Base-by-base conservation (phyloP, 2,329 filamentous ascomycete species). In the Ceratocystis diversiconidia region DNA sequence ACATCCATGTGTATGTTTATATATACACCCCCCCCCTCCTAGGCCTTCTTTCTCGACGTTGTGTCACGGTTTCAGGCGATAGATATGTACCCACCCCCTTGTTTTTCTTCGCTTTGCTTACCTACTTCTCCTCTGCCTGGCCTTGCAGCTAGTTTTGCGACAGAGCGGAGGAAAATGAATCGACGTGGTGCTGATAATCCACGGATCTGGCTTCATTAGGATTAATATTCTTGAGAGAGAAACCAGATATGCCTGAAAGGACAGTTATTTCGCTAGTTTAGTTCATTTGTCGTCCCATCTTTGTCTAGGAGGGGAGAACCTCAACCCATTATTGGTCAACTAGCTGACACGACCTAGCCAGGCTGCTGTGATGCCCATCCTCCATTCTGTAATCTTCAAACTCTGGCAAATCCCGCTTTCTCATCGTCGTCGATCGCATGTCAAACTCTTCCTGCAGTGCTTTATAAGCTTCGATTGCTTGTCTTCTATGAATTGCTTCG, bases 11-110 rank as follows among this genome's bases (percentile, higher is more conserved):
- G 36, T 0, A 5, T 15, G 10, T 41, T 41, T 2, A 41, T 25
- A 50, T 25, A 50, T 5, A 12, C 48, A 50, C 48, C 8, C 48
- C 48, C 48, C 48, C 46, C 48, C n/a, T 25, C 52, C 52, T 7
- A 30, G 22, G 22, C 8, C 25, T 22, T 52, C 22, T 52, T 30
- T 10, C 30, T 30, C 28, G 22, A 44, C 12, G 28, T 25, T 5
- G 19, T 57, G 44, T 52, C 62, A 43, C 48, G 30, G 46, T 50
- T 62, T 66, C 48, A 25, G 25, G 62, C 52, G 25, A 63, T n/a
- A 25, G 52, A 57, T 57, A 28, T 55, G 50, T n/a, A 61, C 22
- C 43, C n/a, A 30, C 17, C 25, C 25, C 46, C 15, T 15, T 48
- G 52, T 48, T 52, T 64, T 22, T 43, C 25, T 43, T 22, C 32